These are phyloP conservation scores for Clonostachys rosea DNA, from an alignment of 2,329 filamentous ascomycete genomes.

Conservation along the genomic window DNA sequence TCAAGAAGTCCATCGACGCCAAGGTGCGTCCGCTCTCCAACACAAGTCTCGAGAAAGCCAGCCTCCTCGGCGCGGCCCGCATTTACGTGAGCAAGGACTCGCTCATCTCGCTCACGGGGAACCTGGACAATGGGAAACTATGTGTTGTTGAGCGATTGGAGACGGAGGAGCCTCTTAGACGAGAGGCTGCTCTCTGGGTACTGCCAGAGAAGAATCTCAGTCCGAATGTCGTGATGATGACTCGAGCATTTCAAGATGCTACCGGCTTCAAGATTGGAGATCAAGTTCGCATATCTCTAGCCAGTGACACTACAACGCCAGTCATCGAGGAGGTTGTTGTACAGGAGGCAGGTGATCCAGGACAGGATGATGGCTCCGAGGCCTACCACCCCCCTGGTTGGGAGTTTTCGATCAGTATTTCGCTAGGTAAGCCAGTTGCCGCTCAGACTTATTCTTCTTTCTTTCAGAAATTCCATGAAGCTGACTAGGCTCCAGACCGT, in stretches of 20 bases:
- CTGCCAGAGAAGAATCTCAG: constrained; percentile 57
- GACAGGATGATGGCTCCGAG: constrained; percentile 15
- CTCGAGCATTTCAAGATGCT: constrained; percentile 67
- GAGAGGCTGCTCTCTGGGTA: constrained; percentile 45
- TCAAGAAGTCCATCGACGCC: constrained; percentile 26
- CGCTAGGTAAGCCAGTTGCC: constrained; percentile 18
- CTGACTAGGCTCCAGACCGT: constrained; percentile 32
- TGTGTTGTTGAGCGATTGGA: constrained; percentile 32
- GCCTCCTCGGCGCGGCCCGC: constrained; percentile 35
- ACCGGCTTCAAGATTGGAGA: constrained; percentile 71
- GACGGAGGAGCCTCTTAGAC: constrained; percentile 12
- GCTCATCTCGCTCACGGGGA: constrained; percentile 36
- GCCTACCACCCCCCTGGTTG: constrained; percentile 20
- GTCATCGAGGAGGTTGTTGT: constrained; percentile 56
- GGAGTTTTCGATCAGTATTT: constrained; percentile 25
- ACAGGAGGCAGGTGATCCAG: constrained; percentile 46
- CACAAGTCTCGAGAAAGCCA: constrained; percentile 32
- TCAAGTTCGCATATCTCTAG: constrained; percentile 54
- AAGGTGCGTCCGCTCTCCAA: constrained; percentile 36
- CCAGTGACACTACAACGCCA: constrained; percentile 44
- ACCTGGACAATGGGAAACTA: constrained; percentile 32
- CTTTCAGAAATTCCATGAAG: not conserved
- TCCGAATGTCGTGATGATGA: constrained; percentile 66
- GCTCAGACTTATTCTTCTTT: not conserved
- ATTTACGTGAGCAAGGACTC: constrained; percentile 43